phyloP scores from a whole-genome alignment of 345 rosid species.

The Atalantia buxifolia region DNA sequence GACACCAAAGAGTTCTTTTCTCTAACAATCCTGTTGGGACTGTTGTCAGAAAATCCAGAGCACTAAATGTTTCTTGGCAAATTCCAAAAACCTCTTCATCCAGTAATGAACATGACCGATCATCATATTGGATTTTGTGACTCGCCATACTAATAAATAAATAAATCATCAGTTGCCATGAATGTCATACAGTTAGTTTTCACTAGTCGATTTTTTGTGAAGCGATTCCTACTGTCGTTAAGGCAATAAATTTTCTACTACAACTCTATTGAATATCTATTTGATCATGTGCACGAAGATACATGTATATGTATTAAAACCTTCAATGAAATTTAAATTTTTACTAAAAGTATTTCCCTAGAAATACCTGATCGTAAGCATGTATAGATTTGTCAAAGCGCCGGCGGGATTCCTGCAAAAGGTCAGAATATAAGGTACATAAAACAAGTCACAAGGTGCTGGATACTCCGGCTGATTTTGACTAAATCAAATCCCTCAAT shows the following conservation, averaged over 20 bases:
- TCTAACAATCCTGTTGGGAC: neutral
- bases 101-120: neutral
- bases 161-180: neutral
- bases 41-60: neutral
- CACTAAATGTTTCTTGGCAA: neutral
- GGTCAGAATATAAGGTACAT: neutral
- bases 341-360: neutral
- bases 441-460: neutral
- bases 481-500: too few species aligned
- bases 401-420: conserved; percentile 67
- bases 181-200: neutral
- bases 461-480: neutral
- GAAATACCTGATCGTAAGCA: conserved; percentile 76
- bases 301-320: neutral
- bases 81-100: neutral
- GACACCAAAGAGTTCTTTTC: neutral
- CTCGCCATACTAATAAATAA: neutral
- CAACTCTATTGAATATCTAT: neutral
- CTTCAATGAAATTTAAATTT: neutral
- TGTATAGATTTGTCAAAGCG: conserved; percentile 56
- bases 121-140: neutral
- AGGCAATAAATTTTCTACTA: neutral
- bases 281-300: neutral
- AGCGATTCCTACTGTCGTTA: neutral
- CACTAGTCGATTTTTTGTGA: neutral